Conservation (phyloP, 371 early-diverging fungal species). For the Apophysomyces sp. region DNA sequence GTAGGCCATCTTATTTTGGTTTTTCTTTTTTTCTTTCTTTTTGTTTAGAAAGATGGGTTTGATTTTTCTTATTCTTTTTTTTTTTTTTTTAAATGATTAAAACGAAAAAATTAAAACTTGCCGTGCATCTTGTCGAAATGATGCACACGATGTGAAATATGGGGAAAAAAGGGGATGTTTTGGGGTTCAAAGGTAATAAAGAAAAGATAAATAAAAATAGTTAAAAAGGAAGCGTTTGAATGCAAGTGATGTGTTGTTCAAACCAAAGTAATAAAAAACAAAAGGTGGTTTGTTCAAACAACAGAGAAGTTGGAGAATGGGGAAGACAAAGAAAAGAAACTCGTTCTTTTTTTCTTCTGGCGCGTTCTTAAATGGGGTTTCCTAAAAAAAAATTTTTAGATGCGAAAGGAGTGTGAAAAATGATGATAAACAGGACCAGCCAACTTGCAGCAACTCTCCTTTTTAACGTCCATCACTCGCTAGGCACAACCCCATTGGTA, state of each 20-base stretch:
- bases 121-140: conserved; percentile 24
- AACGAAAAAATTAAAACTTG: conserved; percentile 16
- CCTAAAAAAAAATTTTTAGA: too few relatives aligned
- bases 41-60: background rate
- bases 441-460: background rate
- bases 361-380: too few relatives aligned
- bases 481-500: too few relatives aligned
- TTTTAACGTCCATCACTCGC: too few relatives aligned
- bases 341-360: too few relatives aligned
- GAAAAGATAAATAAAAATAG: conserved; percentile 3
- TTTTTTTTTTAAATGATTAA: conserved; percentile 11
- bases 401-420: too few relatives aligned
- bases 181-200: conserved; percentile 16
- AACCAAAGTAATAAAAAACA: too few relatives aligned
- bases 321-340: too few relatives aligned
- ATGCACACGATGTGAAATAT: conserved; percentile 21
- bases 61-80: conserved; percentile 4
- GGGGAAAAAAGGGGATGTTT: conserved; percentile 1
- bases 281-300: too few relatives aligned
- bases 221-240: background rate
- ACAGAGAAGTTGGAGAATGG: too few relatives aligned
- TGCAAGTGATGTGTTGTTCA: too few relatives aligned
- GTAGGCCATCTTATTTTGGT: conserved; percentile 25
- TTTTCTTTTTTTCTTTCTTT: conserved; percentile 2
- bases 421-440: too few relatives aligned